Conservation (phyloP, 257 asterid genomes). For the Dorcoceras hygrometricum region DNA sequence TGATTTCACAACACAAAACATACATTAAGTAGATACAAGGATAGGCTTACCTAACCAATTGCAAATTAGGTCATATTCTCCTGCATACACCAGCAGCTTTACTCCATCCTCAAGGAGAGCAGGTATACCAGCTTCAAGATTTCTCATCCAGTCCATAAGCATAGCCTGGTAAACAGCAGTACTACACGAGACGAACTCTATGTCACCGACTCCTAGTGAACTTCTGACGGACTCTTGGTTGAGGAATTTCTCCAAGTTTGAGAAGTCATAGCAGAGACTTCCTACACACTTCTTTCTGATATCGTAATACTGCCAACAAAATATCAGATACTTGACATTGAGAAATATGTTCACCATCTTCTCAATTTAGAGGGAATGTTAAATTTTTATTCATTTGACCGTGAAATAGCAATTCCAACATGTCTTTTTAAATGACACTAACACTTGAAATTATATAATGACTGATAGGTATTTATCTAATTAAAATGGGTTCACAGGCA, state of each 20-base stretch:
- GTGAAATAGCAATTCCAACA: background rate
- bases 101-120: slow-evolving; percentile 69
- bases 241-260: slow-evolving; percentile 63
- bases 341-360: background rate
- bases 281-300: slow-evolving; percentile 71
- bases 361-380: background rate
- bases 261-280: slow-evolving; percentile 76
- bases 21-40: background rate
- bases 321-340: background rate
- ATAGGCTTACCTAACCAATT: slow-evolving; percentile 65
- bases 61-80: slow-evolving; percentile 78
- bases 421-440: slow-evolving; percentile 2
- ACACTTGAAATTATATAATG: background rate
- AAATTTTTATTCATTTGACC: background rate
- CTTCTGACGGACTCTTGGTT: slow-evolving; percentile 53
- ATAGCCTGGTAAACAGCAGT: slow-evolving; percentile 64
- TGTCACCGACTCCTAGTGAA: slow-evolving; percentile 66
- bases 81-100: slow-evolving; percentile 64
- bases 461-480: background rate
- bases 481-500: background rate
- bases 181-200: slow-evolving; percentile 73
- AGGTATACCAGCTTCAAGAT: slow-evolving; percentile 77
- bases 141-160: slow-evolving; percentile 88
- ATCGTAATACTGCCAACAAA: slow-evolving; percentile 58
- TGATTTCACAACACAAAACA: background rate